phyloP scores from a whole-genome alignment of 352 stramenopile genomes.

The Blastocystis sp. region DNA sequence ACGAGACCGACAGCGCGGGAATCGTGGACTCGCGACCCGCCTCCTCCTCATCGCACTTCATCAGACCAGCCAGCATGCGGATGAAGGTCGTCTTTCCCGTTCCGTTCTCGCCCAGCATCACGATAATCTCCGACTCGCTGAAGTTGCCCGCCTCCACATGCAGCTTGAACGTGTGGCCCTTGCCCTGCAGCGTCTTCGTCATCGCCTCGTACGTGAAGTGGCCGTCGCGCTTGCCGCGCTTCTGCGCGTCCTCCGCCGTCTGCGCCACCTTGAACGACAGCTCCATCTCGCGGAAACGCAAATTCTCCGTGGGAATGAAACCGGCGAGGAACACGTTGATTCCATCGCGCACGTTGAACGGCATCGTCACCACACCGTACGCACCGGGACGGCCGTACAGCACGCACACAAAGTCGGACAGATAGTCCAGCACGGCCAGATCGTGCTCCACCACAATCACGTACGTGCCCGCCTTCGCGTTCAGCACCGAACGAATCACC shows the following conservation, averaged over 20 bases:
- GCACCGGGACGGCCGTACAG: slow-evolving; percentile 90
- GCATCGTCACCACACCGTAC: slow-evolving; percentile 99
- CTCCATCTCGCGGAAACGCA: slow-evolving; percentile 92
- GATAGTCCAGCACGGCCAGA: slow-evolving; percentile 96
- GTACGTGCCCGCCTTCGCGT: slow-evolving; percentile 68
- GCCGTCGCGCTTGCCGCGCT: slow-evolving; percentile 47
- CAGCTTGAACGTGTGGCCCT: slow-evolving; percentile 87
- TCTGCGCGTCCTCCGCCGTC: slow-evolving; percentile 75
- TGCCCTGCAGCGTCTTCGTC: slow-evolving; percentile 92
- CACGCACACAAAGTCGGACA: slow-evolving; percentile 97
- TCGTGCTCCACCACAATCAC: slow-evolving; percentile 99
- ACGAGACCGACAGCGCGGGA: slow-evolving; percentile 69
- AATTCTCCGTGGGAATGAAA: slow-evolving; percentile 97
- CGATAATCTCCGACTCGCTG: slow-evolving; percentile 95
- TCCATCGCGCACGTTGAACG: slow-evolving; percentile 92
- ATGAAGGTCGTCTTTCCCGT: slow-evolving; percentile 99
- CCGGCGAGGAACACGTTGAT: slow-evolving; percentile 99
- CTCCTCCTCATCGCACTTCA: slow-evolving; percentile 90
- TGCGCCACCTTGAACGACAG: slow-evolving; percentile 95
- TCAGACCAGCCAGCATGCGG: slow-evolving; percentile 90
- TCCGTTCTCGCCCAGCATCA: slow-evolving; percentile 96
- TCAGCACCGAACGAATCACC: slow-evolving; percentile 89
- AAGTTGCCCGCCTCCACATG: slow-evolving; percentile 92
- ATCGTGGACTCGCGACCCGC: neutral
- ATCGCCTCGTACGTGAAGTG: slow-evolving; percentile 88